Base-by-base conservation (phyloP, 352 stramenopile species). In the Phytophthora foliorum region DNA sequence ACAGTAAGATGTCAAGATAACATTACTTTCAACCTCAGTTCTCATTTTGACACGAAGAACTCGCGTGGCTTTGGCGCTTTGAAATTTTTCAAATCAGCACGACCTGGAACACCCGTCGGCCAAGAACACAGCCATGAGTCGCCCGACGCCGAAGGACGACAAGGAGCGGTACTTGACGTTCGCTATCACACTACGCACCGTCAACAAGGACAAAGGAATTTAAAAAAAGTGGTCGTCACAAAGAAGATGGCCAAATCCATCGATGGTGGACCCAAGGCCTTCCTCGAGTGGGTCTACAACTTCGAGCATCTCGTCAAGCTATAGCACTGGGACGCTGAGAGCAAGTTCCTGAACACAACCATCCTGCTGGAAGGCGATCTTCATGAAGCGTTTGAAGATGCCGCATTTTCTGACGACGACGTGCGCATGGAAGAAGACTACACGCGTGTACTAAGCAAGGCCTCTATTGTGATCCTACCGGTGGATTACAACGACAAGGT, bases 241-340 rank as follows among this genome's bases (percentile, higher is more conserved):
- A 62, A 68, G 24, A 62, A 68, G 34, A 57, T 68, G 51, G 41
- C 51, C 1, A 61, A 68, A 32, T 61, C 62, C 31, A 68, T 51
- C 22, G 60, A 68, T 2, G 51, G 60, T 6, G 60, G 42, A 1
- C 60, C 51, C 0, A 48, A 68, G 17, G 41, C 56, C 31, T 61
- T 68, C 22, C 22, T 57, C 0, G 50, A 62, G 22, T 68, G 41
- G 50, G 34, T 36, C n/a, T 68, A 62, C 14, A 8, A 24, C 21
- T 61, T 57, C 25, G 16, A 50, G 0, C 60, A 68, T 6, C 60
- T 68, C 16, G 41, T 42, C 3, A 51, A 41, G 6, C 25, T 57
- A 1, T 62, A 68, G 24, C 11, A 24, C 16, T 68, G 51, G 39
- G 51, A 62, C 24, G 17, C n/a, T 4, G 42, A 68, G 50, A 51